Conservation (phyloP, 75 land plant species). For the Gnetum montanum region DNA sequence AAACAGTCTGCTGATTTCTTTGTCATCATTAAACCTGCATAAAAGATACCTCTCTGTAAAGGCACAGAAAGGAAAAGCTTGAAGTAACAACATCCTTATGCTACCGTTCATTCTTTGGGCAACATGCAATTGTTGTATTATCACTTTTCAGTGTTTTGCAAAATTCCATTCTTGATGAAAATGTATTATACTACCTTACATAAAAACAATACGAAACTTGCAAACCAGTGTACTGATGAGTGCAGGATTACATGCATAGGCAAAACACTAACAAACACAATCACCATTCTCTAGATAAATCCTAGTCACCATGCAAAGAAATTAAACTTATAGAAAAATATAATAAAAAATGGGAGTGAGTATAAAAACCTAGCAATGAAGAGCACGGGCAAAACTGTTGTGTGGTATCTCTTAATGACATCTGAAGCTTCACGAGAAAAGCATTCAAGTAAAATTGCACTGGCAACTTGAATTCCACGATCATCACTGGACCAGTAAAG, state of each 20-base stretch:
- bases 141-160: too few species aligned
- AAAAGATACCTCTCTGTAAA: neutral
- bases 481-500: slow-evolving; percentile 54
- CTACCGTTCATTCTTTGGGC: too few species aligned
- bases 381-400: slow-evolving; percentile 57
- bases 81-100: too few species aligned
- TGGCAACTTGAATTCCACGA: slow-evolving; percentile 56
- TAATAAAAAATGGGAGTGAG: neutral
- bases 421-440: slow-evolving; percentile 62
- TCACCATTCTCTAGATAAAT: neutral
- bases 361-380: slow-evolving; percentile 68
- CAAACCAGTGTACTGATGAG: too few species aligned
- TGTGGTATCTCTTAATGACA: slow-evolving; percentile 59
- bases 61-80: neutral
- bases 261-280: too few species aligned
- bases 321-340: too few species aligned
- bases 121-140: too few species aligned
- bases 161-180: too few species aligned
- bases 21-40: slow-evolving; percentile 92
- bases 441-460: slow-evolving; percentile 65
- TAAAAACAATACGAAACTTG: too few species aligned
- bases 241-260: too few species aligned
- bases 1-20: slow-evolving; percentile 52
- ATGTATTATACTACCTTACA: too few species aligned
- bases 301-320: neutral